Evolutionary conservation across 2,329 filamentous ascomycete species (phyloP), one percentile per base, ranked within the genome.

Genomic region (Neonectria punicea): DNA sequence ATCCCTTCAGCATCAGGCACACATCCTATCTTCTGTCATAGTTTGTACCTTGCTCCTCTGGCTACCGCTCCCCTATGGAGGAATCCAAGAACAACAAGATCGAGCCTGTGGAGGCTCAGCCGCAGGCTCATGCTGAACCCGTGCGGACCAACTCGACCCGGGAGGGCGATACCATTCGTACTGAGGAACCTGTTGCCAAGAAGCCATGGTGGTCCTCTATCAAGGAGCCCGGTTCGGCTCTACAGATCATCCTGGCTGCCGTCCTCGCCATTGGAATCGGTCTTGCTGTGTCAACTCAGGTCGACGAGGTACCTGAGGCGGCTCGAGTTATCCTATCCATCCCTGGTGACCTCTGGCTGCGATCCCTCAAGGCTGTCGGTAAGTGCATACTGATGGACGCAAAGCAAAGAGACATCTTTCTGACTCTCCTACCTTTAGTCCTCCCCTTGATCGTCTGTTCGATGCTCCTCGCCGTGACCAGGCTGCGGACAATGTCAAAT

Each of bases 371-470:
- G 61, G 83, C 83, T 20, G 81, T 84, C 13, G 83, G 83, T 83
- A 72, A 65, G 80, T 78, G 7, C 46, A 25, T 4, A 10, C 5
- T 49, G 46, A 22, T 16, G 2, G 1, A 30, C 6, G 14, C 14
- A 39, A 3, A 20, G 16, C 46, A n/a, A 25, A 25, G 7, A 16
- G 2, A 28, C 16, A n/a, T 10, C 14, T 49, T 16, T 5, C 22
- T 49, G 2, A 18, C 65, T 71, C 6, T 69, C 59, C 18, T 39
- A 5, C 32, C 22, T 16, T 16, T 5, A 85, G 84, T 86, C 1
- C 76, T 87, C 2, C 84, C 84, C 2, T 74, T 87, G 58, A 87
- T 87, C 46, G 76, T 86, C 28, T 81, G 79, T 8, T 84, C 85
- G 25, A 86, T 87, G 78, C 81, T 87, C 51, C 77, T 86, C 18